These are phyloP conservation scores for Aquilaria sinensis DNA, from an alignment of 345 rosid genomes.

Conservation along the genomic window DNA sequence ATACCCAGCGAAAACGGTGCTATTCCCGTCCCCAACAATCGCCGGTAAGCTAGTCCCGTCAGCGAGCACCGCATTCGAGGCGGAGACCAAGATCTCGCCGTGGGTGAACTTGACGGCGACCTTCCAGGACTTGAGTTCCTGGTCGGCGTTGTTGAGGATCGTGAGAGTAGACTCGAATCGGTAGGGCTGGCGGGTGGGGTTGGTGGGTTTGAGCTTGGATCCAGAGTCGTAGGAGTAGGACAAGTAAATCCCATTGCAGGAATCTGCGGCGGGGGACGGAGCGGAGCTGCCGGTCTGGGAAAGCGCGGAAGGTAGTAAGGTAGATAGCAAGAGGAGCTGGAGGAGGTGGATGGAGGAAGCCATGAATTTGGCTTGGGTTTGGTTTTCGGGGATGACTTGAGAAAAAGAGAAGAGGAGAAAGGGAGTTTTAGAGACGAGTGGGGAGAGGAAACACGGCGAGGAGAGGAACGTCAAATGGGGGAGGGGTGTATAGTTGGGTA, in stretches of 20 bases:
- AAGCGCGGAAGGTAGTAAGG: conserved; percentile 23
- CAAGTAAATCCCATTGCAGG: conserved; percentile 69
- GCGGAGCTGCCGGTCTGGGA: conserved; percentile 43
- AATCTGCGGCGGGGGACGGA: conserved; percentile 39
- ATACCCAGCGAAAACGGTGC: conserved; percentile 69
- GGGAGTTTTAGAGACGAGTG: conserved; percentile 7
- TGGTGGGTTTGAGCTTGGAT: conserved; percentile 47
- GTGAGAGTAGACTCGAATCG: conserved; percentile 74
- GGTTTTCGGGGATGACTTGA: not conserved
- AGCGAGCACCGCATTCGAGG: conserved; percentile 60
- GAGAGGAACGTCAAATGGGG: not conserved
- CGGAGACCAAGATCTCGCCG: conserved; percentile 72
- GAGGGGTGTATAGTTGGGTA: not conserved
- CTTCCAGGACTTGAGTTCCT: conserved; percentile 70
- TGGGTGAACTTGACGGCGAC: conserved; percentile 64
- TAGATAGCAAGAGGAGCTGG: conserved; percentile 12
- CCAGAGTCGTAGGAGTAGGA: conserved; percentile 54
- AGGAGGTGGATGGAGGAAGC: not conserved
- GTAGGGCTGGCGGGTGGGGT: conserved; percentile 64
- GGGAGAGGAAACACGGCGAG: conserved; percentile 30
- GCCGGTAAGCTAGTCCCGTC: conserved; percentile 74
- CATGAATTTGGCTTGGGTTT: not conserved
- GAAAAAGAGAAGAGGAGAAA: conserved; percentile 12
- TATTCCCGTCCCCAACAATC: conserved; percentile 75
- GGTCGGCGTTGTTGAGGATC: conserved; percentile 63